Percentiles rank a stretch among this genome's conserved stretches.
phyloP scores from a whole-genome alignment of 1,284 basidiomycete genomes.

The Cryptococcus wingfieldii region DNA sequence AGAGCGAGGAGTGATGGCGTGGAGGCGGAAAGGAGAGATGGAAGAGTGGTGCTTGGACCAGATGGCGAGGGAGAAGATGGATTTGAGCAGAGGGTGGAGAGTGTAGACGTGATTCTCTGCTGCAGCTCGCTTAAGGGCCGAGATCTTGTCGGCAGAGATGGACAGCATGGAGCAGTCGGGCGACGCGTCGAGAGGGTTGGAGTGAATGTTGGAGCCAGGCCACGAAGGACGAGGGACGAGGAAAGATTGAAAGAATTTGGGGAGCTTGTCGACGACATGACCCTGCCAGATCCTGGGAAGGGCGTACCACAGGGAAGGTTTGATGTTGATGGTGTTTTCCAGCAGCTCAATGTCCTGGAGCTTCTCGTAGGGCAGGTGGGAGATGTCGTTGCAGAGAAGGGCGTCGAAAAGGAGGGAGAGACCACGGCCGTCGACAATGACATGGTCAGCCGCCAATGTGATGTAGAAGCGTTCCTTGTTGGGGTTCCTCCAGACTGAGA shows the following conservation, averaged over 20 bases:
- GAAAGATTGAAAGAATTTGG: conserved; percentile 23
- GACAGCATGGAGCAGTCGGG: conserved; percentile 15
- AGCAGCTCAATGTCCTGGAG: conserved; percentile 6
- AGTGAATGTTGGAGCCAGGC: conserved; percentile 18
- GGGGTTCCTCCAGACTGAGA: conserved; percentile 2
- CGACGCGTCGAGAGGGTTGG: conserved; percentile 6
- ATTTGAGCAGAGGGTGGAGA: conserved; percentile 34
- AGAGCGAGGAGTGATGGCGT: conserved; percentile 20
- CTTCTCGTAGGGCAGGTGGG: conserved; percentile 17
- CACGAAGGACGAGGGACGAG: conserved; percentile 21
- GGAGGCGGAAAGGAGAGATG: conserved; percentile 7
- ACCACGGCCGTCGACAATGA: conserved; percentile 21
- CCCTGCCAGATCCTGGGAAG: conserved; percentile 29
- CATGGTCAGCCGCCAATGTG: conserved; percentile 5
- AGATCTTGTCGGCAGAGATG: conserved; percentile 12
- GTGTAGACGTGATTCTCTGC: conserved; percentile 26
- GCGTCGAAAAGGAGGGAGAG: conserved; percentile 12
- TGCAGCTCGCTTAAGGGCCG: conserved; percentile 17
- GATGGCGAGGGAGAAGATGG: conserved; percentile 25
- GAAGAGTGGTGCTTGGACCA: conserved; percentile 18
- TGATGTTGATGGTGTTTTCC: conserved; percentile 26
- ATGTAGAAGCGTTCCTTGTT: conserved; percentile 4
- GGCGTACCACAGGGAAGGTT: conserved; percentile 11
- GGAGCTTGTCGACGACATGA: conserved; percentile 33
- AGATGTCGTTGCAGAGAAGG: conserved; percentile 16